These are phyloP conservation scores for Colletotrichum sp. DNA, from an alignment of 2,329 filamentous ascomycete species.

Conservation along the genomic window DNA sequence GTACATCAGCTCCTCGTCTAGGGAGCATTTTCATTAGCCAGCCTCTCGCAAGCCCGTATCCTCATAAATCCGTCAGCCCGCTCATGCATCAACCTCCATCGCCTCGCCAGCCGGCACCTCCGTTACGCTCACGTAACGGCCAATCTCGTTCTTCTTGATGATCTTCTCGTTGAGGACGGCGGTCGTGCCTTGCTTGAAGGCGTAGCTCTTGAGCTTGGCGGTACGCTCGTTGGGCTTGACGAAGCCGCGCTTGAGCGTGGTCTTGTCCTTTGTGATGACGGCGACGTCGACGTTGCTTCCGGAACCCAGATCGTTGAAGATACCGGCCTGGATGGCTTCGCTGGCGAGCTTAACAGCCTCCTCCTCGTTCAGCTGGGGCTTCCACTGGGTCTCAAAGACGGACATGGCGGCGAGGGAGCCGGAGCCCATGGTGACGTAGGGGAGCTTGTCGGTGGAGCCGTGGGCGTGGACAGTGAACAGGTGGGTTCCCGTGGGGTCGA, in stretches of 20 bases:
- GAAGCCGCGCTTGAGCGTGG: constrained; percentile 89
- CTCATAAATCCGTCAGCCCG: neutral
- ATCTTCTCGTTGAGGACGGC: constrained; percentile 95
- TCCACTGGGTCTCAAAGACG: constrained; percentile 97
- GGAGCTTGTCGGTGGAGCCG: constrained; percentile 97
- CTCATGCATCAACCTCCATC: constrained; percentile 72
- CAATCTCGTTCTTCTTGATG: constrained; percentile 91
- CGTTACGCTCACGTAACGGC: constrained; percentile 91
- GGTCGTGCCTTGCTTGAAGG: constrained; percentile 90
- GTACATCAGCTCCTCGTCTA: constrained; percentile 14
- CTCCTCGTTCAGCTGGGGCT: constrained; percentile 75
- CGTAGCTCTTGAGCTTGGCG: constrained; percentile 92
- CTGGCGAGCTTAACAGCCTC: constrained; percentile 83
- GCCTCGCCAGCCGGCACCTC: constrained; percentile 76
- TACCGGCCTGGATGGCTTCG: constrained; percentile 92
- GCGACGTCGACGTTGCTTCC: constrained; percentile 98
- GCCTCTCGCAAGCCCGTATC: neutral
- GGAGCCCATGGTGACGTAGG: constrained; percentile 98
- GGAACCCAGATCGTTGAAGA: constrained; percentile 97
- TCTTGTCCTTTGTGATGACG: constrained; percentile 94
- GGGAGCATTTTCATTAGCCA: constrained; percentile 6
- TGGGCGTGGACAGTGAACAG: constrained; percentile 99
- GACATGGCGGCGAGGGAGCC: constrained; percentile 97
- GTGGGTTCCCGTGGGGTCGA: constrained; percentile 92
- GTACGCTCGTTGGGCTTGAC: constrained; percentile 91